Conservation (phyloP, 257 asterid genomes). For the Oldenlandia corymbosa region DNA sequence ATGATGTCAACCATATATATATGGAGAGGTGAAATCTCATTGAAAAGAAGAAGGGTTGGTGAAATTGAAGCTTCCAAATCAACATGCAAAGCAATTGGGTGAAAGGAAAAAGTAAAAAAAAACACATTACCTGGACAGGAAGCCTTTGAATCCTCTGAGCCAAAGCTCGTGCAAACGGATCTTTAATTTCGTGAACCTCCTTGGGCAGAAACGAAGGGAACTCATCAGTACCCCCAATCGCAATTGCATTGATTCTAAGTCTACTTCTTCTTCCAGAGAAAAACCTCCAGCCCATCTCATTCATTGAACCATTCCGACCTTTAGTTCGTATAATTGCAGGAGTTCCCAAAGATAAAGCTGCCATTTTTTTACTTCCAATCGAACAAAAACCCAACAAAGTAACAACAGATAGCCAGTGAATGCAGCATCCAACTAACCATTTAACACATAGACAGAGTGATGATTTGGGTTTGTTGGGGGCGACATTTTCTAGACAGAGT, state of each 20-base stretch:
- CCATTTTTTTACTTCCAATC: conserved; percentile 15
- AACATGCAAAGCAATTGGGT: conserved; percentile 5
- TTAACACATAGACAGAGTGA: too few species aligned
- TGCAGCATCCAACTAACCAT: too few species aligned
- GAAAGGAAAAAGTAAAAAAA: not conserved
- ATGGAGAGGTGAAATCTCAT: too few species aligned
- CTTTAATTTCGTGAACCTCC: conserved; percentile 55
- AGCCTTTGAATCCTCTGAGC: conserved; percentile 67
- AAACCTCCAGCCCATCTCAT: conserved; percentile 16
- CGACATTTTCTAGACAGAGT: not conserved
- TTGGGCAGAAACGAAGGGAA: conserved; percentile 68
- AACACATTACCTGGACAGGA: conserved; percentile 49
- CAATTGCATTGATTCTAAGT: conserved; percentile 17
- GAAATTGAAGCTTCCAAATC: not conserved
- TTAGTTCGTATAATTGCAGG: not conserved
- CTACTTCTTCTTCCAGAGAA: conserved; percentile 20
- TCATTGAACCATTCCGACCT: conserved; percentile 14
- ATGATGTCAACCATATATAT: too few species aligned
- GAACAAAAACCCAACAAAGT: conserved; percentile 11
- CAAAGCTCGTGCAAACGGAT: conserved; percentile 57
- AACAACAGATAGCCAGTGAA: not conserved
- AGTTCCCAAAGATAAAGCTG: conserved; percentile 24
- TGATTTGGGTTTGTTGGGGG: too few species aligned
- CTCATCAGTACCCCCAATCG: conserved; percentile 19
- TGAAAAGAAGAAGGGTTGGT: not conserved